A percentile compares a stretch with the other conserved stretches of the same genome.
These are phyloP conservation scores for Somion occarium DNA, from an alignment of 1,284 basidiomycete species.

Conservation along the genomic window DNA sequence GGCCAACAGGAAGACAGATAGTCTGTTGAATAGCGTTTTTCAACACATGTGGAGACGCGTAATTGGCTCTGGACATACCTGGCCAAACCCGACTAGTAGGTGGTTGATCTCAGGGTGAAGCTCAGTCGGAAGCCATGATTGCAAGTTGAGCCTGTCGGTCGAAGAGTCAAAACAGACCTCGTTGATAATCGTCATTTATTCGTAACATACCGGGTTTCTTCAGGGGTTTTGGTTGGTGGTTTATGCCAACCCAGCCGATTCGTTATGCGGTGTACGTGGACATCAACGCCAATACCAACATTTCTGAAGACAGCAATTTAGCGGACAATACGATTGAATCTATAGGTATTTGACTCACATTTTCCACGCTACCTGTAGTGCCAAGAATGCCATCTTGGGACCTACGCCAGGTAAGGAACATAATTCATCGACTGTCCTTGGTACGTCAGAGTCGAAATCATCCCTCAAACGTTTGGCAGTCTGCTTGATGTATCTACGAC, in stretches of 20 bases:
- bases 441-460: constrained; percentile 76
- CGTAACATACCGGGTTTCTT: constrained; percentile 71
- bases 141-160: constrained; percentile 65
- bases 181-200: neutral
- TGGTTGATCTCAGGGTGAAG: constrained; percentile 83
- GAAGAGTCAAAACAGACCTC: neutral
- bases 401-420: constrained; percentile 85
- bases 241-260: constrained; percentile 92
- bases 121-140: constrained; percentile 86
- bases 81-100: constrained; percentile 89
- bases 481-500: constrained; percentile 64
- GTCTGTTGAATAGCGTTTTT: constrained; percentile 35
- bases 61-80: constrained; percentile 42
- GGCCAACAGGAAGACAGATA: constrained; percentile 80
- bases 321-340: neutral
- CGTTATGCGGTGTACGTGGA: constrained; percentile 93
- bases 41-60: neutral
- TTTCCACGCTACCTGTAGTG: constrained; percentile 83
- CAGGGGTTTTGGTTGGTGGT: constrained; percentile 78
- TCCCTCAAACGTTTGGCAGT: constrained; percentile 66
- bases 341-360: constrained; percentile 42
- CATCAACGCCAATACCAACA: constrained; percentile 93
- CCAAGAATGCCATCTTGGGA: constrained; percentile 89
- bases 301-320: constrained; percentile 47
- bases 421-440: constrained; percentile 81